Evolutionary conservation across 192 early-diverging fungal species (phyloP), one percentile per base, ranked within the genome.

Genomic region (Chytriomyces hyalinus): DNA sequence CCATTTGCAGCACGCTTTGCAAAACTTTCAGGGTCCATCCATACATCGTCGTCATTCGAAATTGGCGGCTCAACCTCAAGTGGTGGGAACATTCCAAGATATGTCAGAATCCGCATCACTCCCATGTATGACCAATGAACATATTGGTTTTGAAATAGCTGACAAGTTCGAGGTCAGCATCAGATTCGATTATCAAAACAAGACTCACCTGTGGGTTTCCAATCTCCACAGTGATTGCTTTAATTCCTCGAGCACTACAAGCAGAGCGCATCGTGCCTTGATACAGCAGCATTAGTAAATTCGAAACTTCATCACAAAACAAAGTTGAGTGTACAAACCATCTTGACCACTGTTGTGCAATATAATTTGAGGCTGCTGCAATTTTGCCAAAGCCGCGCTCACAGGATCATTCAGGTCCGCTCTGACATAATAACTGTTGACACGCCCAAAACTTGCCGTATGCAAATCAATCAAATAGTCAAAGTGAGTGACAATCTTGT

Each of bases 141-240:
- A 81, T 87, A 96, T 73, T 90, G 87, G 73, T 93, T 93, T 77
- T 96, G 93, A 84, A 96, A 94, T 43, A 89, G 79, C 49, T 76
- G 57, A 4, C 26, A 1, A 17, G 63, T 59, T 59, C 13, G 6
- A 49, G 4, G 6, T 72, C 57, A 59, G 53, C 20, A 13, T 26
- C 26, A 17, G 1, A 11, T 17, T 43, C 13, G 15, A 57, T 13
- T 20, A 13, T 57, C 13, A 20, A n/a, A 20, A 57, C 15, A 57
- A 20, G 44, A 36, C 26, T 68, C 15, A 68, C 67, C 43, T 92
- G 89, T 15, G 95, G 95, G 71, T 97, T 92, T 61, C 95, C 95
- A 78, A 97, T 95, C 79, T 97, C 95, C 36, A 97, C 94, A 2
- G 94, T 96, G 49, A 97, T 95, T 11, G 95, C 93, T 17, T 87